Evolutionary conservation across 306 rosid species (phyloP), one percentile per base, ranked within the genome.

Genomic region (Dalbergia oliveri): DNA sequence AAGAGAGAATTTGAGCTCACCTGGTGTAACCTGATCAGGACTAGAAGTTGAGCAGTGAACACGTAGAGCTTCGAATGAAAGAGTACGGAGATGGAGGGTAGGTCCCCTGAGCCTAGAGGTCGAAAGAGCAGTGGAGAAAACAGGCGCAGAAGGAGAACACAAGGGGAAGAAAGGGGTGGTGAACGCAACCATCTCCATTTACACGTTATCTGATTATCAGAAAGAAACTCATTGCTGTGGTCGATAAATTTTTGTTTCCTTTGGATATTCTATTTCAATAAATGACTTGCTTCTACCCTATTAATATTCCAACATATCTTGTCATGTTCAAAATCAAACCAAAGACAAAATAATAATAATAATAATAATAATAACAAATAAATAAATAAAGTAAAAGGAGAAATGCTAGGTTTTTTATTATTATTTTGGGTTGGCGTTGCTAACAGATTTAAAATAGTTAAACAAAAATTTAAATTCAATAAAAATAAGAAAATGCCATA

Each of bases 31-130:
- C 57, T 50, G 50, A 45, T 81, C 60, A 43, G 81, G 68, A 61
- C 71, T 19, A 59, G 85, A 85, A 85, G 49, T 35, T 47, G 88
- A 85, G 64, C 74, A 73, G 59, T 33, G 81, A 67, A 81, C 72
- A 26, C 63, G 79, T 12, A 53, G 41, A 76, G 72, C 10, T 23
- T 49, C 9, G 14, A 58, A 9, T 58, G 16, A 45, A 54, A 59
- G 31, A 6, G 26, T 7, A 0, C 60, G 60, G n/a, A 54, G 60
- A 16, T 5, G 16, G 44, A 43, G 65, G 39, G 43, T 13, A 1
- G 19, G 66, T 60, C 16, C 65, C 37, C 13, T 1, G 15, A 31
- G 70, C 23, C 10, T 4, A 23, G 35, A 37, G 37, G 3, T 9
- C n/a, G 50, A 51, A 76, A 26, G 6, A 76, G 64, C 3, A 57